Base-by-base conservation (phyloP, 352 stramenopile genomes). In the Phytopythium vexans region DNA sequence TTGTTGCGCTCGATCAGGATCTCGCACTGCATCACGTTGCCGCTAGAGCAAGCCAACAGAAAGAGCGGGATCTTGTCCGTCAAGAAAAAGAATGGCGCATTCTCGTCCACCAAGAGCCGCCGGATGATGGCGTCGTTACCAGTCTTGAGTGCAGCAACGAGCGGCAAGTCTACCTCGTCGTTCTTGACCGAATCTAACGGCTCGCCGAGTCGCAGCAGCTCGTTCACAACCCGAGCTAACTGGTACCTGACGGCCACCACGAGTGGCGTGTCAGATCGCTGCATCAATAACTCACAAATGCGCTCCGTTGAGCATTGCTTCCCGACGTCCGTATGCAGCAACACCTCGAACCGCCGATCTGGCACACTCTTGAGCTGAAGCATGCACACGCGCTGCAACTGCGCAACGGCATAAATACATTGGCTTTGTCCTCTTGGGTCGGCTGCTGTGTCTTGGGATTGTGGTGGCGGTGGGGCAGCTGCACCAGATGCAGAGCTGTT, bases 231-330 rank as follows among this genome's bases (percentile, higher is more conserved):
- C 7, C 81, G 82, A 4, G 74, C 75, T 16, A 92, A 62, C 32
- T 94, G 78, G 49, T 92, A 92, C n/a, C 82, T 74, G 21, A 94
- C 77, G 3, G 85, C 82, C 1, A 87, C 74, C 48, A 89, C 78
- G 4, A 94, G 57, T 7, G 85, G 82, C 0, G 72, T 74, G 39
- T 75, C 64, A 0, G 82, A 91, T 15, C 85, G 71, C 49, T 83
- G 56, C 12, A 60, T 66, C 35, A 92, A 42, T 27, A 94, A 70
- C n/a, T 72, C 70, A 27, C 77, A 86, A 8, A 94, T 56, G 10
- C 79, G 62, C 39, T 80, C 64, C 0, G 85, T 94, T 0, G 82
- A 88, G 40, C 82, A 94, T 11, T 74, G 64, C 39, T 73, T 70
- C 0, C 79, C 82, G 3, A 66, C 79, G 5, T 89, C 79, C n/a